Base-by-base conservation (phyloP, 345 rosid genomes). In the Rhizophora apiculata region DNA sequence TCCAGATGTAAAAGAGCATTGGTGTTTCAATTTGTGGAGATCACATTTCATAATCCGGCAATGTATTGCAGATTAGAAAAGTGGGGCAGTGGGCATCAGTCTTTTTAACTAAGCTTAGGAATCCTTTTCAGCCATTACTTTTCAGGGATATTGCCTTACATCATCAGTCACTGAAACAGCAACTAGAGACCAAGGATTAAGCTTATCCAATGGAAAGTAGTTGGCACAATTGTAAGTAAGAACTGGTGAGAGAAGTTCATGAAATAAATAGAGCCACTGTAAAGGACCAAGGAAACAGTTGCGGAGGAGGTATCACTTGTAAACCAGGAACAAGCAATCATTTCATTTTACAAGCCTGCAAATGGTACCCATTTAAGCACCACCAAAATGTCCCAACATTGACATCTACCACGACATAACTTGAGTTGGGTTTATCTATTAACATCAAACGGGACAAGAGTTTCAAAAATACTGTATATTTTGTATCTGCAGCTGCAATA, bases 341-440 rank as follows among this genome's bases (percentile, higher is more conserved):
- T 18, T 24, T 21, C 59, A 69, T 31, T 24, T 24, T 52, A 62
- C 60, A 70, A 61, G 62, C 52, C 70, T 24, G 61, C 69, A 67
- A 16, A 62, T 31, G 18, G 15, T 56, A 51, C 20, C 32, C 69
- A 60, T 29, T 2, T 18, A 51, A 31, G 0, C 24, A 31, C 16
- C n/a, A 22, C 30, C 22, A 67, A 26, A 56, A 57, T 20, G 26
- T 18, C 26, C 52, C 29, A 11, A 27, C 34, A 6, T 27, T 29
- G 32, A 26, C 64, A 72, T 59, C 59, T 65, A 72, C 70, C 59
- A 31, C 3, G 53, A 64, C 30, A 46, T 6, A 20, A 34, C 22
- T n/a, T 43, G 49, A 24, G 51, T 24, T 34, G 34, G 6, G 51
- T 29, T 36, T 18, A 22, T 22, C 26, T 27, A 57, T 64, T 43